Evolutionary conservation across 2,329 filamentous ascomycete species (phyloP), one percentile per base, ranked within the genome.

Genomic region (Colletotrichum filicis): DNA sequence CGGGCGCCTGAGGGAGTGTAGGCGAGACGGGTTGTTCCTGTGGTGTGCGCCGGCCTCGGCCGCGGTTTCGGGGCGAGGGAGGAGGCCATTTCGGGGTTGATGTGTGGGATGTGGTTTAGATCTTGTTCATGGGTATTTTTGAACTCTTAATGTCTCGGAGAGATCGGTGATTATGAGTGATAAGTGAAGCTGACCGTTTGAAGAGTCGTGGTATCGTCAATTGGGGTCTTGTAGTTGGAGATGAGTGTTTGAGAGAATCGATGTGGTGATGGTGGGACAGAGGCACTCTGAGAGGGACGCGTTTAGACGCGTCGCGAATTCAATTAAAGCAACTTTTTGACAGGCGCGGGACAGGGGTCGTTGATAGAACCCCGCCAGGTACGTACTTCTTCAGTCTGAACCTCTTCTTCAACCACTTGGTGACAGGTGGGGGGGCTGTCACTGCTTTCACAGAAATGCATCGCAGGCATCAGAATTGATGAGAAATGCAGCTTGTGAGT

Each of bases 1-100:
- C 93, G 94, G 77, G 89, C 90, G 74, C 97, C 97, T 82, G 97
- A 92, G 7, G 95, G 94, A 1, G 95, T 98, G 83, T 98, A 98
- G 75, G 93, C 90, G 76, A 97, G 92, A 77, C 92, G 95, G 2
- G 97, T 98, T 70, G 92, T 91, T 75, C 97, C 97, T 66, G 94
- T 92, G 3, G 95, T 95, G 83, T 99, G 91, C 8, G 90, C 91
- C n/a, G 92, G 92, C 74, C 92, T 87, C 70, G 90, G 89, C 78
- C 91, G 87, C 60, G 91, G 86, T 76, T 89, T 88, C 28, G 82
- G 81, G 60, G 81, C 80, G 75, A 82, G 80, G 68, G 83, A 80
- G 3, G 83, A 84, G 67, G 83, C 62, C 79, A 75, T 74, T 30
- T 24, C 55, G 28, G 46, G 16, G 42, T 49, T n/a, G 42, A 3